Base-by-base conservation (phyloP, 2,329 filamentous ascomycete genomes). In the Colletotrichum limetticola region DNA sequence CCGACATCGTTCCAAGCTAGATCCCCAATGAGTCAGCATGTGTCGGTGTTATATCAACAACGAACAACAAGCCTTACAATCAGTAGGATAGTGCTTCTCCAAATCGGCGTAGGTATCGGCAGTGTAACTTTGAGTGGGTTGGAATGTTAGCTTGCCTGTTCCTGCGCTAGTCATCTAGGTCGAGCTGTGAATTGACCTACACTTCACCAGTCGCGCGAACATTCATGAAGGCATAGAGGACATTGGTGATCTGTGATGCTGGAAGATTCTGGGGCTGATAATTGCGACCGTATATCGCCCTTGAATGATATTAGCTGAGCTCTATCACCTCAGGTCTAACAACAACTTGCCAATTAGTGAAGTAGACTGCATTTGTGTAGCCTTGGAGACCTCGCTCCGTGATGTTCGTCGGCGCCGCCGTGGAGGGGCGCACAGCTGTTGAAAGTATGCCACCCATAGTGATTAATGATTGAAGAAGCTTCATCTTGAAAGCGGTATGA, bases 191-290 rank as follows among this genome's bases (percentile, higher is more conserved):
- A 14, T 1, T 5, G 14, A 16, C 86, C 78, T 87, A 92, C 83
- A 96, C 93, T 77, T 94, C 92, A 42, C 95, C 95, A 66, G 92
- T 89, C 0, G 89, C 80, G 9, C 86, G 85, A 22, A 97, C 82
- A 78, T 97, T 95, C 77, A 94, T 93, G 82, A 98, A 98, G 2
- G 95, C 89, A 78, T 90, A 97, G 2, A 97, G 86, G 1, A 97
- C 86, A 77, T 97, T 94, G 0, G 93, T 96, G 64, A 97, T 84
- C 74, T 94, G 86, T 2, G 90, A 86, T 2, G 87, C 90, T 0
- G 92, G 92, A 9, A 97, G 86, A 76, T 94, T 86, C 64, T 92
- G 88, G 0, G 94, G 92, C 68, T 93, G 88, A 78, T 92, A 94
- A 75, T 93, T 90, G 67, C 94, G 89, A 28, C 85, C 91, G 78